Evolutionary conservation across 2,329 filamentous ascomycete species (phyloP).

Genomic region (Lasiodiplodia hormozganensis): DNA sequence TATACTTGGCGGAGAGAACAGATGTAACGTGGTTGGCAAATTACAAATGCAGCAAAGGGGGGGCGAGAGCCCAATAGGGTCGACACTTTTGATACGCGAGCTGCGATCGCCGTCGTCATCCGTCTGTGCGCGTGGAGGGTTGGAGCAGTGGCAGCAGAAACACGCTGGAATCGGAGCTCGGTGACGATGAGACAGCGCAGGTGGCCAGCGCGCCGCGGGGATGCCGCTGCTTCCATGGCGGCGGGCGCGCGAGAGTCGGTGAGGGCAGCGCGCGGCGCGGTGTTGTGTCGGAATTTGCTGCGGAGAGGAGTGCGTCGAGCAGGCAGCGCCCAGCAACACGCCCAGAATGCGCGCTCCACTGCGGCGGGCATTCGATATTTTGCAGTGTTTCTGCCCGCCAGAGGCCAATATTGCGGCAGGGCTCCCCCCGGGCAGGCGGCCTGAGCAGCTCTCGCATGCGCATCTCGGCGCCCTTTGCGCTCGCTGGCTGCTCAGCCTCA

Average conservation of each 20-base stretch:
- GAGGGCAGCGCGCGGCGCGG: not conserved
- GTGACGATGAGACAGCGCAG: conserved; percentile 18
- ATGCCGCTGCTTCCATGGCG: conserved; percentile 21
- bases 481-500: conserved; percentile 26
- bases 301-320: conserved; percentile 23
- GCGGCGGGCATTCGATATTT: conserved; percentile 26
- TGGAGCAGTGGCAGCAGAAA: conserved; percentile 17
- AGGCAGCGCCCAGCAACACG: conserved; percentile 21
- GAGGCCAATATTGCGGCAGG: conserved; percentile 25
- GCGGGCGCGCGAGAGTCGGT: conserved; percentile 24
- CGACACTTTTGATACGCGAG: conserved; percentile 24
- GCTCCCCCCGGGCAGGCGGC: conserved; percentile 15
- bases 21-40: conserved; percentile 28
- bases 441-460: conserved; percentile 23
- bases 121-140: conserved; percentile 13
- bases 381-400: not conserved
- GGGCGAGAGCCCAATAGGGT: conserved; percentile 9
- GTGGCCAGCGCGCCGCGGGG: conserved; percentile 23
- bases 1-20: conserved; percentile 22
- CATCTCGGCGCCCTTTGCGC: conserved; percentile 25
- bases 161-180: not conserved
- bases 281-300: conserved; percentile 15
- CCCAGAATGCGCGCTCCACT: conserved; percentile 27
- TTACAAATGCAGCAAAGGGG: conserved; percentile 24
- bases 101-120: conserved; percentile 24